Percentiles rank a stretch among this genome's conserved stretches.
Conservation (phyloP, 1,284 basidiomycete genomes). For the Heterobasidion parviporum region DNA sequence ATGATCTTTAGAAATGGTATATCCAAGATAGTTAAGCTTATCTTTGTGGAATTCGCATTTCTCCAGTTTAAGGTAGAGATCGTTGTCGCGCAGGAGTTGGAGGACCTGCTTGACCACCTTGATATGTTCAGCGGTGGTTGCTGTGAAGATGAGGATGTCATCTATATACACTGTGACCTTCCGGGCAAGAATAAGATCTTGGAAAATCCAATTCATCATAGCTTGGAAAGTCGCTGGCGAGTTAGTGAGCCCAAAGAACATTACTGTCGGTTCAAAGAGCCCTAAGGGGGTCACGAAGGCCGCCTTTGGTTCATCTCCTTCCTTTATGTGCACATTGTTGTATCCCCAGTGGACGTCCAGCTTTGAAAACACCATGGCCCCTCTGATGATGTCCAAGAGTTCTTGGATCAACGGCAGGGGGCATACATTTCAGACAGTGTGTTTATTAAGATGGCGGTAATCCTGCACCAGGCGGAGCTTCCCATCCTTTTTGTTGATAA, state of each 20-base stretch:
- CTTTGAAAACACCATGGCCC: neutral
- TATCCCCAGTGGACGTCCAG: neutral
- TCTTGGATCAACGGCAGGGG: no score
- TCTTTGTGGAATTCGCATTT: conserved; percentile 29
- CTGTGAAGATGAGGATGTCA: no score
- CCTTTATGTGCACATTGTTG: neutral
- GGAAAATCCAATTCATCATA: conserved; percentile 17
- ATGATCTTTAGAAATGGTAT: conserved; percentile 19
- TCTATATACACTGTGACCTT: no score
- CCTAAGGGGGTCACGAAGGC: conserved; percentile 19
- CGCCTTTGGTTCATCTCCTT: conserved; percentile 1
- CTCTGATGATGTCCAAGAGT: no score
- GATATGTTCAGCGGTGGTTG: no score
- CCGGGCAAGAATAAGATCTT: conserved; percentile 12
- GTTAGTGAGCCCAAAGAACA: conserved; percentile 22
- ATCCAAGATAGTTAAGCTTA: conserved; percentile 29
- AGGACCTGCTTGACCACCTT: no score
- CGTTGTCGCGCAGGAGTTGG: no score
- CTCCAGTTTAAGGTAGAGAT: conserved; percentile 17
- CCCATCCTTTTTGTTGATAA: no score
- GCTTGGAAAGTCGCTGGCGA: conserved; percentile 15
- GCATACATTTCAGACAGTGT: no score
- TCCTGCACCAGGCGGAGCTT: no score
- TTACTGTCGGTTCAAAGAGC: conserved; percentile 17
- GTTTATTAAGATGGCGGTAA: no score